phyloP scores from a whole-genome alignment of 331 rosid species.

The Saraca asoca region DNA sequence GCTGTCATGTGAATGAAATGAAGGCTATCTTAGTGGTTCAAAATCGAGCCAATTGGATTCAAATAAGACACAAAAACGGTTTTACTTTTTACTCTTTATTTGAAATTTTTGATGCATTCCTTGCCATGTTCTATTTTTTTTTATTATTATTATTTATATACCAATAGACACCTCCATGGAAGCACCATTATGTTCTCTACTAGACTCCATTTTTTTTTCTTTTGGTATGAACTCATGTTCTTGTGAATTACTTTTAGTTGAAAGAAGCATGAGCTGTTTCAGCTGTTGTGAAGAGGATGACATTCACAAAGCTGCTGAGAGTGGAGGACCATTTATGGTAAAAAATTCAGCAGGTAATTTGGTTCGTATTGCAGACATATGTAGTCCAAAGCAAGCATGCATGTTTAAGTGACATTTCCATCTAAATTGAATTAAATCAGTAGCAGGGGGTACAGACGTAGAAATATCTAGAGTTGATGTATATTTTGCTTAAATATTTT shows the following conservation, averaged over 20 bases:
- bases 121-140: constrained; percentile 5
- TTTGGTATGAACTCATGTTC: constrained; percentile 16
- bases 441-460: neutral
- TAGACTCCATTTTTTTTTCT: neutral
- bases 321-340: constrained; percentile 52
- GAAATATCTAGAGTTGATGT: no score
- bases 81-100: constrained; percentile 7
- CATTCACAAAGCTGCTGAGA: constrained; percentile 51
- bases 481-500: no score
- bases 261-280: constrained; percentile 69
- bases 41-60: constrained; percentile 9
- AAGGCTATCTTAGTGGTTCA: constrained; percentile 22
- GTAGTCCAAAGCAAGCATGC: constrained; percentile 13
- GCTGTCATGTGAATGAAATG: constrained; percentile 12
- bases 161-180: constrained; percentile 21
- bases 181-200: neutral
- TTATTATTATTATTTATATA: neutral
- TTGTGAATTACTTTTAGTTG: constrained; percentile 17
- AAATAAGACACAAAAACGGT: neutral
- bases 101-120: neutral
- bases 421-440: constrained; percentile 12
- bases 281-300: constrained; percentile 74
- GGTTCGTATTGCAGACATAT: neutral
- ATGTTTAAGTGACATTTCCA: constrained; percentile 6
- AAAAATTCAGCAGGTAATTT: constrained; percentile 66